phyloP scores from a whole-genome alignment of 2,329 filamentous ascomycete genomes.

The Calonectria ilicicola region DNA sequence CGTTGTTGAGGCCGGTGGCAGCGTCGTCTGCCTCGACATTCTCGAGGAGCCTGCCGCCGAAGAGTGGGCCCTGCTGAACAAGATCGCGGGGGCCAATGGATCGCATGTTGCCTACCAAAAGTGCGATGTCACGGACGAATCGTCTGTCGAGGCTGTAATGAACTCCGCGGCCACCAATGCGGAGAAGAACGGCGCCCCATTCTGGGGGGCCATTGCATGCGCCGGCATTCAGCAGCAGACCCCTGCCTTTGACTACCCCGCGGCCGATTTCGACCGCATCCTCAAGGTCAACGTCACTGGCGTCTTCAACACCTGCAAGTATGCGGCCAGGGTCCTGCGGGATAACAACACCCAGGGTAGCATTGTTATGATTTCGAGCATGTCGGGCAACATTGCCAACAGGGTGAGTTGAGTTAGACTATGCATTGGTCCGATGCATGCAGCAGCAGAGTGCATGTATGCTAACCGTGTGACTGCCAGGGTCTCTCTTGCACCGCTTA shows the following conservation, averaged over 20 bases:
- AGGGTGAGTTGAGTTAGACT: constrained; percentile 56
- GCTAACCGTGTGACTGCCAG: constrained; percentile 46
- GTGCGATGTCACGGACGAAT: constrained; percentile 62
- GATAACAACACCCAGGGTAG: constrained; percentile 55
- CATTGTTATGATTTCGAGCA: constrained; percentile 63
- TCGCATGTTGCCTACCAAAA: constrained; percentile 53
- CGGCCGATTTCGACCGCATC: constrained; percentile 74
- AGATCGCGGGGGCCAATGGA: constrained; percentile 51
- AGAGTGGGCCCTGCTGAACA: constrained; percentile 57
- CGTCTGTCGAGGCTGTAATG: constrained; percentile 48
- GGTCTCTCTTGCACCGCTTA: constrained; percentile 73
- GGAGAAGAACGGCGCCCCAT: constrained; percentile 45
- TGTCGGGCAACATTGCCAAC: constrained; percentile 63
- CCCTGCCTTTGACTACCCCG: constrained; percentile 59
- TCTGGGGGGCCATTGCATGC: constrained; percentile 57
- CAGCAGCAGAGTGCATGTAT: not conserved
- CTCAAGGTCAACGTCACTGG: constrained; percentile 78
- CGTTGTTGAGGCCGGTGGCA: constrained; percentile 61
- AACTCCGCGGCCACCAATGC: constrained; percentile 51
- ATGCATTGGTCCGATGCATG: not conserved
- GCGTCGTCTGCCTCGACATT: constrained; percentile 62
- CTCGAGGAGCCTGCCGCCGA: constrained; percentile 49
- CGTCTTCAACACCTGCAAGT: constrained; percentile 77
- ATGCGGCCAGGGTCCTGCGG: constrained; percentile 70
- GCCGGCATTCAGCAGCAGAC: constrained; percentile 62